Base-by-base conservation (phyloP, 169 alveolate species). In the Plasmodium relictum region DNA sequence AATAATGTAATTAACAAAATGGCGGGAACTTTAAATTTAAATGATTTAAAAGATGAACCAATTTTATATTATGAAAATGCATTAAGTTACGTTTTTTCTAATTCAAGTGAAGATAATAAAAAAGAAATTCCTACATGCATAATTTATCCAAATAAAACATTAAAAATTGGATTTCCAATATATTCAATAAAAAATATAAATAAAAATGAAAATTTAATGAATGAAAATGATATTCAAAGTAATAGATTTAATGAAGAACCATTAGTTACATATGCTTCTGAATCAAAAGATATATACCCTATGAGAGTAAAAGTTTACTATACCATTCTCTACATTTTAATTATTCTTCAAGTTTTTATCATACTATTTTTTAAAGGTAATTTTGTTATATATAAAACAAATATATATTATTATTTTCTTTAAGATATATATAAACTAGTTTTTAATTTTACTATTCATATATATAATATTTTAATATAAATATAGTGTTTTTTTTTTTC, bases 41-140 rank as follows among this genome's bases (percentile, higher is more conserved):
- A 83, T 18, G 91, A 83, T 68, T 56, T 83, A 31, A 83, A 83
- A 83, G 91, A 83, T 31, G 91, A 83, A 69, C 86, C 91, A 26
- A 83, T 83, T 56, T 83, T 83, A 83, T 83, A 68, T 52, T 83
- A 83, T 50, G 91, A 83, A 83, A 83, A 83, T 69, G 91, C 91
- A 39, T 54, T 83, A 68, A 83, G 85, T 48, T 83, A 83, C 68
- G 91, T 83, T 83, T 83, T 83, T 69, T 83, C 86, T 22, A 68
- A 70, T 58, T 31, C 91, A 37, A 70, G 91, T 20, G 91, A 83
- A 52, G 91, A 83, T 0, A 39, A 50, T 37, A 68, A 83, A 42
- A 83, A 83, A 58, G 91, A 83, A 63, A 9, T 83, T 6, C 91
- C 91, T 8, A 45, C 85, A 16, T 83, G 91, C 68, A 74, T 83